These are phyloP conservation scores for Hymenoscyphus occultus DNA, from an alignment of 2,329 filamentous ascomycete species.

Conservation along the genomic window DNA sequence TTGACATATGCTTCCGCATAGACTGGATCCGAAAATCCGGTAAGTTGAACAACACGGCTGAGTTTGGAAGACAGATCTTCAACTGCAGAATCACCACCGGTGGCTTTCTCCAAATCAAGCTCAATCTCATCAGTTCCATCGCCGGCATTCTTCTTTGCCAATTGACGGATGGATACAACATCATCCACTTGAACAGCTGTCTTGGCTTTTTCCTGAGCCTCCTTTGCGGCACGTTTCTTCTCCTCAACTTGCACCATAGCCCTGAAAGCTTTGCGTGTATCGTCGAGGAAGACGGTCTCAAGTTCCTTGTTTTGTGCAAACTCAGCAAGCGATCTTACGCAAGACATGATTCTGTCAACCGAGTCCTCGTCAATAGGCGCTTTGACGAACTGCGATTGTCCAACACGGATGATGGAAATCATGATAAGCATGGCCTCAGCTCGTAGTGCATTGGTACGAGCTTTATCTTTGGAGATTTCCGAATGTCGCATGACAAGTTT, in stretches of 20 bases:
- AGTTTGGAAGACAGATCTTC: constrained; percentile 93
- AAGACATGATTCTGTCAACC: constrained; percentile 97
- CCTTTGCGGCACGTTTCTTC: constrained; percentile 95
- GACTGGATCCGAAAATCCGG: constrained; percentile 95
- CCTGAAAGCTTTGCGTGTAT: constrained; percentile 92
- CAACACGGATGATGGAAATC: constrained; percentile 97
- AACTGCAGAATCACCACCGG: constrained; percentile 77
- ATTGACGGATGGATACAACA: constrained; percentile 85
- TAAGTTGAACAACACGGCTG: constrained; percentile 92
- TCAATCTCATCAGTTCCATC: constrained; percentile 85
- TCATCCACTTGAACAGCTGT: constrained; percentile 94
- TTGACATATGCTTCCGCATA: constrained; percentile 99
- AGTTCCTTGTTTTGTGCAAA: constrained; percentile 87
- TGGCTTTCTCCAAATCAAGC: constrained; percentile 87
- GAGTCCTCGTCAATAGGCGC: constrained; percentile 97
- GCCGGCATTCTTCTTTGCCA: constrained; percentile 83
- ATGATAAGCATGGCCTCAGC: constrained; percentile 99
- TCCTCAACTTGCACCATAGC: constrained; percentile 97
- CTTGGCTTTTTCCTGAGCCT: constrained; percentile 89
- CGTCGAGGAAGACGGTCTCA: constrained; percentile 87
- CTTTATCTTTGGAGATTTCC: constrained; percentile 81
- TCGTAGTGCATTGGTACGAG: constrained; percentile 87
- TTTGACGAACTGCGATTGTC: constrained; percentile 98
- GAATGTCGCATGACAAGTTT: constrained; percentile 98
- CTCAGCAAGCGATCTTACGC: constrained; percentile 86